These are phyloP conservation scores for Eucalyptus tenuipes DNA, from an alignment of 345 rosid species.

Conservation along the genomic window DNA sequence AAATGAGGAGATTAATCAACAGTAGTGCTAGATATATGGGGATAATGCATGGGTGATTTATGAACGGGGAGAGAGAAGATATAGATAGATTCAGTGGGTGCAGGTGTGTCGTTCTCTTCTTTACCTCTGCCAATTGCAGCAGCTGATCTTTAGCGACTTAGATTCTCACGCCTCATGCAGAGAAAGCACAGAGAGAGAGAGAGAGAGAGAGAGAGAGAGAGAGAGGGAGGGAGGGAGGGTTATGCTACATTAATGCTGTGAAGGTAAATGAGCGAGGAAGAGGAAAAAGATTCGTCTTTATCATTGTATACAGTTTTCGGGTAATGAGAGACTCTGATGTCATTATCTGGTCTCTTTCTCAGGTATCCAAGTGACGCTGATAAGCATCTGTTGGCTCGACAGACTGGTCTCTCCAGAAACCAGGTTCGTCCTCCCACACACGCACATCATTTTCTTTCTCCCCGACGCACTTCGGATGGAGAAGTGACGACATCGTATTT, in stretches of 20 bases:
- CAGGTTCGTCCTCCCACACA: conserved; percentile 45
- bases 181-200: conserved; percentile 1
- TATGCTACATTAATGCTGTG: background rate
- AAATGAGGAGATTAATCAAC: background rate
- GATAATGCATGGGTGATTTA: background rate
- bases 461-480: background rate
- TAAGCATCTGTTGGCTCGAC: conserved; percentile 97
- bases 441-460: background rate
- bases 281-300: background rate
- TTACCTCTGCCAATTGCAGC: conserved; percentile 2
- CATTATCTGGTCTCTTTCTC: conserved; percentile 84
- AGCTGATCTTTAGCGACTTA: conserved; percentile 19
- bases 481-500: background rate
- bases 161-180: conserved; percentile 72
- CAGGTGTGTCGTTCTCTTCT: conserved; percentile 10
- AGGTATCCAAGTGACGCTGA: conserved; percentile 99
- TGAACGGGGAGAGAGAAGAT: background rate
- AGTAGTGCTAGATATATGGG: background rate
- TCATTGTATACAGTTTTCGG: background rate
- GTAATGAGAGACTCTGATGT: conserved; percentile 24
- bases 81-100: background rate
- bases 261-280: background rate
- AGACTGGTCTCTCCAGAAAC: conserved; percentile 97
- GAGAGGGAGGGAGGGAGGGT: background rate
- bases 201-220: background rate